Evolutionary conservation across 2,329 filamentous ascomycete species (phyloP), one percentile per base, ranked within the genome.

Genomic region (Pseudogymnoascus sp.): DNA sequence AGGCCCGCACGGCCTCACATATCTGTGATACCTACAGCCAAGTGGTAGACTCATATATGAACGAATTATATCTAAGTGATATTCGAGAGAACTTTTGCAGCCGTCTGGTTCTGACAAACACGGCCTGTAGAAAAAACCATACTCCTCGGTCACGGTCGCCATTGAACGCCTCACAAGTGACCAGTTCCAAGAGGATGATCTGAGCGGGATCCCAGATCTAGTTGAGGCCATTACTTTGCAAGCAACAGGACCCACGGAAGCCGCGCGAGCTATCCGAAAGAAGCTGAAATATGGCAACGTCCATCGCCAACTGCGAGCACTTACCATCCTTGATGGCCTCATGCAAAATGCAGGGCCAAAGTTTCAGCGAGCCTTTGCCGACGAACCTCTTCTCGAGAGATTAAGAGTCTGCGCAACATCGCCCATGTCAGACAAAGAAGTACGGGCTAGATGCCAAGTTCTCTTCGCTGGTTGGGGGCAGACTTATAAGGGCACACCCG

Each of bases 271-370:
- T 57, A 84, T 99, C 68, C 86, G 94, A 64, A 99, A 99, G 83
- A 97, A 97, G 79, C 84, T 99, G 81, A 99, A 99, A 78, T 97
- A 99, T 75, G 94, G 94, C 68, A 96, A 86, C 70, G 81, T 90
- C n/a, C 93, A 97, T 74, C 88, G 92, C 58, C 94, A 99, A 74
- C 81, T 97, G 35, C 85, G 94, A 63, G 89, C 94, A 36, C 82
- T 99, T 21, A 88, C 89, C 9, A 87, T 99, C 58, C 83, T 99
- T 1, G 94, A 99, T 72, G 92, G 90, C 41, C 81, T 99, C 39
- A 94, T 99, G 64, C 90, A 97, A 71, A 99, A 99, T 76, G 92
- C 92, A 2, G 93, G 93, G 1, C 81, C 88, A 10, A 84, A 88
- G 10, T 97, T 97, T 71, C 89, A 97, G 74, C 85, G 90, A 58